These are phyloP conservation scores for Xerocomus spinulosus DNA, from an alignment of 768 basidiomycete species.

Conservation along the genomic window DNA sequence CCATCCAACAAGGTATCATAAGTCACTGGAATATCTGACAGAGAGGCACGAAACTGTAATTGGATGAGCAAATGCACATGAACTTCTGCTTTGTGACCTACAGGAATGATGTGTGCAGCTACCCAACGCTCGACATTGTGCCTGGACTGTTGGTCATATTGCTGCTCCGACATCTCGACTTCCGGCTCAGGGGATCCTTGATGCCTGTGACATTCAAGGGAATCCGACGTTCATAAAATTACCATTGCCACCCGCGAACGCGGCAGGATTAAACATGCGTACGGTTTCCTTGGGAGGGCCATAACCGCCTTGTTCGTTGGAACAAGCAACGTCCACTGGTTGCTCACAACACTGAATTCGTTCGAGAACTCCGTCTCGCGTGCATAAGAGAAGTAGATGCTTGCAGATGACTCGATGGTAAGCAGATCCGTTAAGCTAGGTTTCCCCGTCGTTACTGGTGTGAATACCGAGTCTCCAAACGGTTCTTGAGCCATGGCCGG, in stretches of 20 bases:
- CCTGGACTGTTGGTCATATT: slow-evolving; percentile 56
- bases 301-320: slow-evolving; percentile 89
- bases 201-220: slow-evolving; percentile 42
- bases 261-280: slow-evolving; percentile 29
- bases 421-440: slow-evolving; percentile 72
- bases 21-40: slow-evolving; percentile 35
- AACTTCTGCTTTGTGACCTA: slow-evolving; percentile 30
- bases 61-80: neutral
- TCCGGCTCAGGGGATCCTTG: slow-evolving; percentile 49
- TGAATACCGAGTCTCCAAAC: slow-evolving; percentile 12
- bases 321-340: slow-evolving; percentile 58
- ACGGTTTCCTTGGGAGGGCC: slow-evolving; percentile 79
- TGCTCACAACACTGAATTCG: slow-evolving; percentile 35
- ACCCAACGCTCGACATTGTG: slow-evolving; percentile 78
- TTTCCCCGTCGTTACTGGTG: slow-evolving; percentile 38
- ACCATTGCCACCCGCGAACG: neutral
- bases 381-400: slow-evolving; percentile 83
- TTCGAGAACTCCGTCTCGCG: slow-evolving; percentile 62
- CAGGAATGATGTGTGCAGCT: slow-evolving; percentile 79
- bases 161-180: slow-evolving; percentile 58
- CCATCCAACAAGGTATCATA: slow-evolving; percentile 58
- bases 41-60: slow-evolving; percentile 40
- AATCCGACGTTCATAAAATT: neutral
- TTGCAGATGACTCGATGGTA: slow-evolving; percentile 68
- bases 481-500: slow-evolving; percentile 12